Conservation (phyloP, 495 filamentous ascomycete species). For the Cercophora sp. region DNA sequence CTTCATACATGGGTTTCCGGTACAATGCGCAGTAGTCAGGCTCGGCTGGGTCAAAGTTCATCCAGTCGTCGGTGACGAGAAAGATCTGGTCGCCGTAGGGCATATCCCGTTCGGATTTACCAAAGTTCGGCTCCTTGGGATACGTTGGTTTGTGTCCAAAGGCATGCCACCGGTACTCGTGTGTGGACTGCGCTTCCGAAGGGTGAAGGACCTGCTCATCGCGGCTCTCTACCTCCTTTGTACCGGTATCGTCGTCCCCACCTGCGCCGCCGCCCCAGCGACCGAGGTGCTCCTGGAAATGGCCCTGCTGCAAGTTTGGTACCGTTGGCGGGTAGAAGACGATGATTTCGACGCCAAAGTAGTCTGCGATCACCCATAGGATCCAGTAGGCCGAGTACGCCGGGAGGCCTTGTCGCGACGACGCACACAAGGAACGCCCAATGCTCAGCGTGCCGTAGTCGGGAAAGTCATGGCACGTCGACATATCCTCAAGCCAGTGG, state of each 20-base stretch:
- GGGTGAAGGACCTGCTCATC: not conserved
- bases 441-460: not conserved
- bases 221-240: too few relatives aligned
- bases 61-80: not conserved
- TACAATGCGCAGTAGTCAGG: not conserved
- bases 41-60: not conserved
- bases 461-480: not conserved
- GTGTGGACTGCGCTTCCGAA: not conserved
- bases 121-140: not conserved
- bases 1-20: too few relatives aligned
- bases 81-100: not conserved
- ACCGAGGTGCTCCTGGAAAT: not conserved
- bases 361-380: constrained; percentile 3
- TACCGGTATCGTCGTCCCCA: not conserved
- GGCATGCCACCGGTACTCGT: not conserved
- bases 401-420: not conserved
- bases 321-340: constrained; percentile 3
- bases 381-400: not conserved
- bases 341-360: not conserved
- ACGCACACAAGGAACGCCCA: not conserved
- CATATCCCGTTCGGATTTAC: too few relatives aligned
- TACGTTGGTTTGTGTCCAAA: not conserved
- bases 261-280: not conserved
- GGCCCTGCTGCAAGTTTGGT: too few relatives aligned
- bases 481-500: not conserved